phyloP scores from a whole-genome alignment of 164 flowering plant genomes.

The Macadamia tetraphylla region DNA sequence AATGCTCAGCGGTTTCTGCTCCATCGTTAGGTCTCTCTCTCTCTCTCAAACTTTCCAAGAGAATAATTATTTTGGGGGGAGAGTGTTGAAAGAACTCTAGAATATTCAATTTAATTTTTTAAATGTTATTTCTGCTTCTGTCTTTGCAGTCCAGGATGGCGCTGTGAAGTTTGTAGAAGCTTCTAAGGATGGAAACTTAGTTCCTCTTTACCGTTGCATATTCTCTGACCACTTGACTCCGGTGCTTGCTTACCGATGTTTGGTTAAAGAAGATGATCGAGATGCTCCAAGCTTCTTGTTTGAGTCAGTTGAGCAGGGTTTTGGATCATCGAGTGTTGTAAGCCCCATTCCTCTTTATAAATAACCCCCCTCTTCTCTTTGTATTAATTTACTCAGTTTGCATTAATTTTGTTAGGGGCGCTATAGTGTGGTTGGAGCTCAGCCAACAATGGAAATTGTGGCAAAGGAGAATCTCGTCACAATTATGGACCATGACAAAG shows the following conservation, averaged over 20 bases:
- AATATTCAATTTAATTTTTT: neutral
- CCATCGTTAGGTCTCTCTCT: neutral
- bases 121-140: neutral
- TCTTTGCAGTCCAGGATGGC: slow-evolving; percentile 22
- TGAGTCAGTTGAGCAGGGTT: slow-evolving; percentile 78
- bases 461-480: slow-evolving; percentile 77
- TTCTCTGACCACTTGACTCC: slow-evolving; percentile 90
- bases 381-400: neutral
- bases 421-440: slow-evolving; percentile 86
- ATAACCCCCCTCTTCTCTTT: neutral
- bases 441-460: slow-evolving; percentile 74
- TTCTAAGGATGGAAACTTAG: slow-evolving; percentile 49
- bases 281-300: slow-evolving; percentile 84
- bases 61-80: neutral
- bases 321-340: slow-evolving; percentile 43
- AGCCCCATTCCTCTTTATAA: slow-evolving; percentile 8
- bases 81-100: neutral
- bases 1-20: slow-evolving; percentile 10
- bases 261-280: slow-evolving; percentile 73
- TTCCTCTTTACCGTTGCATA: slow-evolving; percentile 59
- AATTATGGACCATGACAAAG: slow-evolving; percentile 60
- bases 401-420: slow-evolving; percentile 49
- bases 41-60: too few species aligned
- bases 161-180: slow-evolving; percentile 50
- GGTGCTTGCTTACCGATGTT: slow-evolving; percentile 76